phyloP scores from a whole-genome alignment of 176 grass and related monocot genomes.

The Hyparrhenia diplandra region DNA sequence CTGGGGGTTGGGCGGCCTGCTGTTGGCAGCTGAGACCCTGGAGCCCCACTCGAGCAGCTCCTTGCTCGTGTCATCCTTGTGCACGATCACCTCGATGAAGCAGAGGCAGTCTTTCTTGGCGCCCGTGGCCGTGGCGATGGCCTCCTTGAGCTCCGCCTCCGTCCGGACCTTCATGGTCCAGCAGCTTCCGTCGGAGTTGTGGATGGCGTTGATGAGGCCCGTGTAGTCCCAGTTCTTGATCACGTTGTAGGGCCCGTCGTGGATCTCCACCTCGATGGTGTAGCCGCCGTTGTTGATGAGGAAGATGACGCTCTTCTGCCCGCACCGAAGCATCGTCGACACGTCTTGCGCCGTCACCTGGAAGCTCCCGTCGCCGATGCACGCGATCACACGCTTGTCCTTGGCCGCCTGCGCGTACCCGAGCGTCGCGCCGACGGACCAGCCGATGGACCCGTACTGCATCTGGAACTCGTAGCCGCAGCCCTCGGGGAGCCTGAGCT shows the following conservation, averaged over 20 bases:
- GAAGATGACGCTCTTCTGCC: conserved; percentile 60
- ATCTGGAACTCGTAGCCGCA: conserved; percentile 75
- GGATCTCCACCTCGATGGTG: conserved; percentile 72
- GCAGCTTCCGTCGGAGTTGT: conserved; percentile 49
- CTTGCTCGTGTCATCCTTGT: conserved; percentile 68
- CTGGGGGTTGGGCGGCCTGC: conserved; percentile 61
- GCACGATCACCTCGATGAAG: conserved; percentile 70
- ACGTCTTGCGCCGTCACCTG: conserved; percentile 64
- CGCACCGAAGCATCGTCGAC: conserved; percentile 65
- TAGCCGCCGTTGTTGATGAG: conserved; percentile 68
- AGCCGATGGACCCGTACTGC: conserved; percentile 73
- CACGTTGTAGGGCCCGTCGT: conserved; percentile 68
- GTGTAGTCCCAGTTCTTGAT: conserved; percentile 80
- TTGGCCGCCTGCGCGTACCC: conserved; percentile 62
- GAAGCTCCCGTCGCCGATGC: conserved; percentile 72
- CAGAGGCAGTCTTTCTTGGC: conserved; percentile 53
- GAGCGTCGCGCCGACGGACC: conserved; percentile 67
- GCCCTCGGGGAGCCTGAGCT: conserved; percentile 58
- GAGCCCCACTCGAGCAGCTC: conserved; percentile 78
- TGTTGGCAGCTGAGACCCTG: conserved; percentile 61
- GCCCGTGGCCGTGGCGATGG: conserved; percentile 45
- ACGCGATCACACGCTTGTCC: conserved; percentile 65
- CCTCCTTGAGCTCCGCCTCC: conserved; percentile 50
- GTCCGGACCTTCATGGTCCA: conserved; percentile 60
- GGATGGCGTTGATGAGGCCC: conserved; percentile 52